A percentile compares a stretch with the other conserved stretches of the same genome.
phyloP scores from a whole-genome alignment of 169 alveolate species.

The Cryptosporidium ryanae region DNA sequence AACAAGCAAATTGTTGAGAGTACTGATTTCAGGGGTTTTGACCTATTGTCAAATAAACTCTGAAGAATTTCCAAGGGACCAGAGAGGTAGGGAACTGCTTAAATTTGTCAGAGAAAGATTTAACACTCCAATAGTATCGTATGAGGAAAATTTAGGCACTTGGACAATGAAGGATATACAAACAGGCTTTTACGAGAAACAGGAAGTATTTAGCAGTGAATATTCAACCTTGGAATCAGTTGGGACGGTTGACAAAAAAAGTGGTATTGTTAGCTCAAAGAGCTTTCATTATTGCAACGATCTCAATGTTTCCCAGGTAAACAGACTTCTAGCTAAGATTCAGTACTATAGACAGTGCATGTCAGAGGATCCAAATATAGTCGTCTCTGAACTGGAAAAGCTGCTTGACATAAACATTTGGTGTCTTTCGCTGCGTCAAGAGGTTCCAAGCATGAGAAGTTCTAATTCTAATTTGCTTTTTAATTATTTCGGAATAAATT shows the following conservation, averaged over 20 bases:
- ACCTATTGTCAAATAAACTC: conserved; percentile 50
- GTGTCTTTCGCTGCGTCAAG: conserved; percentile 62
- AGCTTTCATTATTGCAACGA: conserved; percentile 34
- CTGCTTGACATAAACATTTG: conserved; percentile 45
- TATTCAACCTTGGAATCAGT: conserved; percentile 55
- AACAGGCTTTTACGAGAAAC: background rate
- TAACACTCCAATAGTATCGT: conserved; percentile 14
- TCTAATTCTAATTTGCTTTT: conserved; percentile 37
- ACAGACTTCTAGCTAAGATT: conserved; percentile 43
- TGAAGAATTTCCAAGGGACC: conserved; percentile 24
- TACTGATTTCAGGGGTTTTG: conserved; percentile 44
- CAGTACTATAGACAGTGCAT: conserved; percentile 55
- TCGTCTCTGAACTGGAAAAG: background rate
- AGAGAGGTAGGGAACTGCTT: conserved; percentile 21
- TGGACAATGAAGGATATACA: conserved; percentile 41
- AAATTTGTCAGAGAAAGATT: conserved; percentile 22
- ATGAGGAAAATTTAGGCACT: conserved; percentile 8
- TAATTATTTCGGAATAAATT: conserved; percentile 37
- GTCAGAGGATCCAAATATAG: conserved; percentile 10
- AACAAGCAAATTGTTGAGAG: conserved; percentile 7
- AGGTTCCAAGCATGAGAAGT: conserved; percentile 31
- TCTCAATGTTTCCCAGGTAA: conserved; percentile 29
- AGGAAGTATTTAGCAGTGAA: background rate
- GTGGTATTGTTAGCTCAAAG: background rate
- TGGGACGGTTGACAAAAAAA: conserved; percentile 20